Evolutionary conservation across 164 flowering plant species (phyloP).

Genomic region (Aristolochia contorta): DNA sequence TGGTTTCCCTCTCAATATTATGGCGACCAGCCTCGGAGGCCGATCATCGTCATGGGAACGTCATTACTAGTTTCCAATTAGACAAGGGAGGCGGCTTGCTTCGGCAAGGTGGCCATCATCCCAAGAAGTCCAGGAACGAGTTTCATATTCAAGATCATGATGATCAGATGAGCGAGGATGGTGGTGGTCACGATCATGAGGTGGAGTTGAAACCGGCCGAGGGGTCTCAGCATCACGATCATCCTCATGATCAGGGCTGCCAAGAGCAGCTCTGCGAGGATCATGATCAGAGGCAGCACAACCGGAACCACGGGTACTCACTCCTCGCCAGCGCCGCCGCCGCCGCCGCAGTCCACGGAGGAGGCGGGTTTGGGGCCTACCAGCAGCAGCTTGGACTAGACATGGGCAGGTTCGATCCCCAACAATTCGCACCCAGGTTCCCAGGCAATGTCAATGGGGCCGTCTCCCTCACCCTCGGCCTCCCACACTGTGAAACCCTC

Average conservation of each 20-base stretch:
- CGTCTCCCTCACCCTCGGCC: conserved; percentile 85
- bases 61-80: neutral
- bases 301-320: conserved; percentile 50
- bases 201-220: conserved; percentile 37
- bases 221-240: neutral
- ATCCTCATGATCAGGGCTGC: too few species aligned
- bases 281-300: conserved; percentile 31
- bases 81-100: conserved; percentile 37
- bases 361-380: conserved; percentile 59
- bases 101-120: conserved; percentile 42
- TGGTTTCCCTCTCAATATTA: conserved; percentile 18
- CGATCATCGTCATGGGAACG: too few species aligned
- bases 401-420: conserved; percentile 55
- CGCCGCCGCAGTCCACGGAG: conserved; percentile 19
- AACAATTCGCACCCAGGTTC: conserved; percentile 53
- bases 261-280: too few species aligned
- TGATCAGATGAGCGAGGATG: conserved; percentile 15
- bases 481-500: conserved; percentile 66
- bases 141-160: conserved; percentile 28
- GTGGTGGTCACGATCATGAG: too few species aligned
- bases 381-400: conserved; percentile 48
- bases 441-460: conserved; percentile 35
- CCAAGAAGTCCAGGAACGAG: conserved; percentile 54
- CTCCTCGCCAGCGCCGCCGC: conserved; percentile 33
- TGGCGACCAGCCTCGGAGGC: neutral